phyloP scores from a whole-genome alignment of 768 basidiomycete genomes.

The Collybiopsis luxurians region DNA sequence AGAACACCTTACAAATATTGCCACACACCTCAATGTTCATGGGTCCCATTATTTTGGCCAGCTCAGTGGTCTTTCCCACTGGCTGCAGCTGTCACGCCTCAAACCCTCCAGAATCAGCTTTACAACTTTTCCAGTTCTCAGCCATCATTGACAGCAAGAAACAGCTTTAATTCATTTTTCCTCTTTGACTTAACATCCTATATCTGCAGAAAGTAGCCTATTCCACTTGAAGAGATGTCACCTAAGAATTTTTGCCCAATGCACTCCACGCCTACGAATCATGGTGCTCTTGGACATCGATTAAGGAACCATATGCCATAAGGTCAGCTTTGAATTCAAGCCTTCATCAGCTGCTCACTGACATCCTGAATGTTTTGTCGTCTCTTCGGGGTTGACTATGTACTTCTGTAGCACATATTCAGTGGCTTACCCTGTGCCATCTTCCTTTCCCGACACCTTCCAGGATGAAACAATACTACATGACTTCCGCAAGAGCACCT shows the following conservation, averaged over 20 bases:
- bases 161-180: background rate
- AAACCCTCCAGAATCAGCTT: conserved; percentile 25
- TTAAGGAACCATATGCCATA: conserved; percentile 26
- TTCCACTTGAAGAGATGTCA: conserved; percentile 51
- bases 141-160: conserved; percentile 6
- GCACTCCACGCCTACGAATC: conserved; percentile 34
- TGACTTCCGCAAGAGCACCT: too few species aligned
- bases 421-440: too few species aligned
- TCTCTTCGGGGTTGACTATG: too few species aligned
- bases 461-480: too few species aligned
- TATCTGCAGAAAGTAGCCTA: conserved; percentile 4
- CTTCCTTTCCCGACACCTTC: too few species aligned
- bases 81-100: conserved; percentile 16
- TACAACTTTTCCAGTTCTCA: conserved; percentile 40
- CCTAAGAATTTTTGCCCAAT: conserved; percentile 52
- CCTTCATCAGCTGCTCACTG: too few species aligned
- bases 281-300: conserved; percentile 29
- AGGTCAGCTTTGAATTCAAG: too few species aligned
- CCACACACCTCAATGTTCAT: conserved; percentile 49
- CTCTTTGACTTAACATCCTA: background rate
- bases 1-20: conserved; percentile 43
- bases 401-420: too few species aligned
- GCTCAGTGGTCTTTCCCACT: conserved; percentile 56
- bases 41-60: conserved; percentile 50
- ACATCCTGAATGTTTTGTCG: too few species aligned